Evolutionary conservation across 352 stramenopile species (phyloP).

Genomic region (Phytophthora boehmeriae): DNA sequence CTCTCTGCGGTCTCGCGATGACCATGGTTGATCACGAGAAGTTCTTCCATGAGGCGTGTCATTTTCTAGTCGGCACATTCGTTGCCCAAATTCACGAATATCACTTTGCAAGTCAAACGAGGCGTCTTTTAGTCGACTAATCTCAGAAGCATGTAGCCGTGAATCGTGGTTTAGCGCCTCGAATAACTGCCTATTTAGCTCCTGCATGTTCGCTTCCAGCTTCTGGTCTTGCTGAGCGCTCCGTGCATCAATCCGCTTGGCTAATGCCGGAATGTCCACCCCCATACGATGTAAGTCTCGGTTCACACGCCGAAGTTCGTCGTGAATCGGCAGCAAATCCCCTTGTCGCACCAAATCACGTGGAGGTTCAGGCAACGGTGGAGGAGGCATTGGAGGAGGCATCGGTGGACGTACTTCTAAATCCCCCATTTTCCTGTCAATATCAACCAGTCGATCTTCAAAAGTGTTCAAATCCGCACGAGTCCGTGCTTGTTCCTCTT

Average conservation of each 20-base stretch:
- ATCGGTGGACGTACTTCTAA: background rate
- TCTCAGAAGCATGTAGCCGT: slow-evolving; percentile 44
- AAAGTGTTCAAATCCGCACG: slow-evolving; percentile 22
- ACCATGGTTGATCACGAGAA: slow-evolving; percentile 6
- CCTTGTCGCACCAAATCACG: slow-evolving; percentile 24
- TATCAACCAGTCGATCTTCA: slow-evolving; percentile 20
- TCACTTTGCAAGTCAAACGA: slow-evolving; percentile 50
- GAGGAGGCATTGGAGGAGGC: background rate
- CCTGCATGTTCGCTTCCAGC: slow-evolving; percentile 32
- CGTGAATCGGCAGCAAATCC: slow-evolving; percentile 22
- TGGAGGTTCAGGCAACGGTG: background rate
- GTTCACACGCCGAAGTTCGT: slow-evolving; percentile 30
- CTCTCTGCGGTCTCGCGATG: slow-evolving; percentile 20
- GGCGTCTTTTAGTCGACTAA: slow-evolving; percentile 53
- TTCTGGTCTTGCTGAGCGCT: slow-evolving; percentile 34
- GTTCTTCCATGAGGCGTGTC: slow-evolving; percentile 22
- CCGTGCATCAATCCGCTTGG: slow-evolving; percentile 25
- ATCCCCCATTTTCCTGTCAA: slow-evolving; percentile 19
- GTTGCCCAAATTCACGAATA: slow-evolving; percentile 34
- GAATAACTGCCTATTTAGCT: slow-evolving; percentile 50
- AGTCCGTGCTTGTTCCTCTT: slow-evolving; percentile 23
- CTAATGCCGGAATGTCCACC: slow-evolving; percentile 41
- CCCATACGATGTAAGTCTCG: slow-evolving; percentile 31
- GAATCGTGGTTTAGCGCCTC: slow-evolving; percentile 48
- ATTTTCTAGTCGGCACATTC: slow-evolving; percentile 34